Base-by-base conservation (phyloP, 352 stramenopile species). In the Pythium coloratum region DNA sequence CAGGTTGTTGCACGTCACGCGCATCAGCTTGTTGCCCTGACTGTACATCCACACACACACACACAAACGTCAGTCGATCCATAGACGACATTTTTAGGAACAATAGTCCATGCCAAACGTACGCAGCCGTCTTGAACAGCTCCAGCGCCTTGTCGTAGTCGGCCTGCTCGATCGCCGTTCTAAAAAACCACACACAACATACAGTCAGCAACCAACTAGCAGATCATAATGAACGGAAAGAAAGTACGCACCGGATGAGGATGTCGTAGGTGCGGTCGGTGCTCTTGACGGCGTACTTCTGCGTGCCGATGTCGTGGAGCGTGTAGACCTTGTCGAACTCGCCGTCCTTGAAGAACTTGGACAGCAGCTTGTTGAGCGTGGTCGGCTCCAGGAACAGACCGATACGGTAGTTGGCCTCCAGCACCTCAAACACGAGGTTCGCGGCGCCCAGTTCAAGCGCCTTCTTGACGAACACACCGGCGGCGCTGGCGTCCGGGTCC, bases 1-100 rank as follows among this genome's bases (percentile, higher is more conserved):
- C 64, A 93, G 55, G 75, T 93, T 91, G 81, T 93, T 93, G 81
- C 84, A 93, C 64, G 84, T 93, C 78, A 93, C 84, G 68, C 84
- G 84, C 75, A 91, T 86, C 44, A 93, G 72, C 72, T 90, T 90
- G 67, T 85, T 82, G 64, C 72, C 67, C 59, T 90, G 76, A 51
- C 84, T 92, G 53, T 58, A 5, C 7, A 42, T 32, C 13, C n/a
- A n/a, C n/a, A n/a, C n/a, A 67, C 34, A 58, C 2, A 33, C 9
- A 26, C 30, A 30, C 10, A 30, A 30, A 30, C 28, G 34, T 54
- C 12, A 56, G 12, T 32, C 2, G 56, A 26, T 3, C 28, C 28
- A 30, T 30, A 30, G 3, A 30, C 28, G 28, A 3, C 28, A 30
- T 30, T 30, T 30, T 30, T n/a, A n/a, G n/a, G n/a, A n/a, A n/a